Evolutionary conservation across 1,284 basidiomycete genomes (phyloP).

Genomic region (Rhizopogon parksii): DNA sequence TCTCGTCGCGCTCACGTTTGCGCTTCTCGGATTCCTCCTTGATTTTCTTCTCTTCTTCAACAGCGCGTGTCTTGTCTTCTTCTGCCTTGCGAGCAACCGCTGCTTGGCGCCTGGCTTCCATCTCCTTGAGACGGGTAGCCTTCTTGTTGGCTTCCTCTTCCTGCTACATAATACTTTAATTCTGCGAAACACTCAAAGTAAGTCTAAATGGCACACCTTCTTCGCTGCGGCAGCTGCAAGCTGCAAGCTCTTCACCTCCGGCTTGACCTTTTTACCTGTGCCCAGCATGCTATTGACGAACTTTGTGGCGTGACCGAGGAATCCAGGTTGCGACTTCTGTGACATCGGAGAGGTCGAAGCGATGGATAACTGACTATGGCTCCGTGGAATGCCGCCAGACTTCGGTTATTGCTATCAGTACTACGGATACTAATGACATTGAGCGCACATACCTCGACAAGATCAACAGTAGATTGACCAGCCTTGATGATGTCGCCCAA

Average conservation of each 20-base stretch:
- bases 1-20: constrained; percentile 70
- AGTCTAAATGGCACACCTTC: constrained; percentile 50
- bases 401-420: constrained; percentile 7
- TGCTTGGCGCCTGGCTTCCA: constrained; percentile 69
- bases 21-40: constrained; percentile 66
- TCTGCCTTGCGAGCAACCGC: constrained; percentile 71
- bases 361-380: constrained; percentile 48
- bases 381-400: constrained; percentile 18
- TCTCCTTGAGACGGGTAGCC: constrained; percentile 63
- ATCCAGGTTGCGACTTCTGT: constrained; percentile 50
- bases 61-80: constrained; percentile 58
- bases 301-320: constrained; percentile 63
- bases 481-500: constrained; percentile 34
- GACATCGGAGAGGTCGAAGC: constrained; percentile 45
- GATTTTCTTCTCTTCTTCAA: constrained; percentile 62
- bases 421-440: neutral
- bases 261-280: constrained; percentile 58
- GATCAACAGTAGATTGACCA: constrained; percentile 33
- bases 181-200: constrained; percentile 9
- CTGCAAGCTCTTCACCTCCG: constrained; percentile 78
- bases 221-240: constrained; percentile 77
- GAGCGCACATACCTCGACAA: constrained; percentile 34
- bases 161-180: constrained; percentile 45
- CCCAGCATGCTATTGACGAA: constrained; percentile 58
- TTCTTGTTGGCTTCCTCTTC: constrained; percentile 82